Base-by-base conservation (phyloP, 305 asterid genomes). In the Fraxinus sp. region DNA sequence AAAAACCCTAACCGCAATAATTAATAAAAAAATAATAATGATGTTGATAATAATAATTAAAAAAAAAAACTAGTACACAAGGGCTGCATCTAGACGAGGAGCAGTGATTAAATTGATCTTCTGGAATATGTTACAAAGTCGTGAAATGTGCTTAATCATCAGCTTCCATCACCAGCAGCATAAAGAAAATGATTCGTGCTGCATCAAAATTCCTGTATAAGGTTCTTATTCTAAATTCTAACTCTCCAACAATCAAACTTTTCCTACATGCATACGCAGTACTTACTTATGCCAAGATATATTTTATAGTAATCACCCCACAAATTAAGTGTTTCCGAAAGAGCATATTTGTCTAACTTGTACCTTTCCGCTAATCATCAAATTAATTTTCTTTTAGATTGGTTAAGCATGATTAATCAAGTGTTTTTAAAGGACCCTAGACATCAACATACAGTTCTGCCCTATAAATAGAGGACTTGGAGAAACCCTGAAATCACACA, bases 381-480 rank as follows among this genome's bases (percentile, higher is more conserved):
- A 64, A 22, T 64, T 22, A 62, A 62, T 62, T 22, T 18, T 16
- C 4, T 64, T 10, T 9, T 64, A 24, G 72, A 24, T 64, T 64
- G n/a, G 35, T 22, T 24, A 24, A 64, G 7, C 72, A 64, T 10
- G 72, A 64, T 22, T 24, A 26, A 11, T 66, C 36, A 66, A 66
- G 14, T 7, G 16, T 62, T 64, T 64, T 64, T 1, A 24, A 64
- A 64, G 32, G 14, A 64, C 28, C 5, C 72, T 68, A 59, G 71
- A 22, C 32, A 7, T 18, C 13, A 4, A 28, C 41, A 30, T 55
- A 41, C 3, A 18, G 68, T 77, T 80, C 7, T 57, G 22, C 55
- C 77, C 88, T 88, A 89, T 89, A 89, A 87, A 87, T 85, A 85
- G 88, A 80, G 79, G 81, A 49, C 66, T 77, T 75, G 49, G 76